Conservation (phyloP, 176 grass and related monocot genomes). For the Juncus effusus region DNA sequence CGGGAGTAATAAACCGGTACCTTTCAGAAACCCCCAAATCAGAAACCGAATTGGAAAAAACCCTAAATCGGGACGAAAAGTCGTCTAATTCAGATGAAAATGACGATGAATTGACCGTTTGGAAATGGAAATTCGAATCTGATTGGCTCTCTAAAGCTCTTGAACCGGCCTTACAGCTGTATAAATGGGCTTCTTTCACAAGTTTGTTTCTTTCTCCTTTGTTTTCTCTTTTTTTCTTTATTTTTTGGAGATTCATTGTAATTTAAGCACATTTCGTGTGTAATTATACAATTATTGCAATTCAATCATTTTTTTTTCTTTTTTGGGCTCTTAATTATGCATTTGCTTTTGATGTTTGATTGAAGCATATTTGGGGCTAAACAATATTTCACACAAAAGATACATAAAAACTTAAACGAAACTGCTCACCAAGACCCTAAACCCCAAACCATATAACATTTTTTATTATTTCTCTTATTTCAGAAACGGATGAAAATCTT, state of each 20-base stretch:
- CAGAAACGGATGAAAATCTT: conserved; percentile 43
- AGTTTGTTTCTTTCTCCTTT: conserved; percentile 13
- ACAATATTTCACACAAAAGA: no score
- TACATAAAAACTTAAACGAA: no score
- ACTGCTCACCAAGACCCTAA: no score
- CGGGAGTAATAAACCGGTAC: conserved; percentile 31
- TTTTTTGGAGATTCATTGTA: neutral
- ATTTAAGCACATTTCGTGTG: no score
- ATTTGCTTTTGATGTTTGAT: no score
- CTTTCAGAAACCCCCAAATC: conserved; percentile 37
- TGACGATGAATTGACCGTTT: conserved; percentile 35
- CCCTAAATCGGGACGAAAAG: conserved; percentile 8
- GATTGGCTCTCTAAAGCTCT: conserved; percentile 89
- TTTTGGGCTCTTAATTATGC: no score
- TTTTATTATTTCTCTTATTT: conserved; percentile 15
- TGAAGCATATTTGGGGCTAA: no score
- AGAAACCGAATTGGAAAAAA: neutral
- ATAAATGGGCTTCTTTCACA: conserved; percentile 71
- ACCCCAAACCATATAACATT: no score
- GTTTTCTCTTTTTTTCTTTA: conserved; percentile 8
- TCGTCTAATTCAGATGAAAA: conserved; percentile 24
- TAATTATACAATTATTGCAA: no score
- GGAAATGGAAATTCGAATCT: conserved; percentile 73
- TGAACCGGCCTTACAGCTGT: conserved; percentile 72
- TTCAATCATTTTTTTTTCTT: no score